A percentile compares a stretch with the other conserved stretches of the same genome.
Conservation (phyloP, 176 grass and related monocot genomes). For the Oryza punctata region DNA sequence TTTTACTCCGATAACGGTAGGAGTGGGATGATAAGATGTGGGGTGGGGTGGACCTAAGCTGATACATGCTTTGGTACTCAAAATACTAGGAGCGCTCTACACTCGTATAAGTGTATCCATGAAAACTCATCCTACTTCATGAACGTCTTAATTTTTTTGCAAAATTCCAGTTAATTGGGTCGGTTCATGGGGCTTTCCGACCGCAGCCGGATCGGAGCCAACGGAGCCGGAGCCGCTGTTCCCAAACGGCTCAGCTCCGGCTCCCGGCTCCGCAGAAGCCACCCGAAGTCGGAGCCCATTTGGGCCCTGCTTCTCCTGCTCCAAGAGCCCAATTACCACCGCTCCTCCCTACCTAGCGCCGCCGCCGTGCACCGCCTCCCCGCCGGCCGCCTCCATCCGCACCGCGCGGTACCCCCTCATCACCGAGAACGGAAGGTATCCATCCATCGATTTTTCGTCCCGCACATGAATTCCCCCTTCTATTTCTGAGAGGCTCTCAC, state of each 20-base stretch:
- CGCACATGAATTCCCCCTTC: neutral
- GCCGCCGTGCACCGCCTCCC: neutral
- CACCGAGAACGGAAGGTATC: neutral
- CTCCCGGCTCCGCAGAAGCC: neutral
- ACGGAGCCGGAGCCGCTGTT: neutral
- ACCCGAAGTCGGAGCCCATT: conserved; percentile 6
- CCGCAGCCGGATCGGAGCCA: neutral
- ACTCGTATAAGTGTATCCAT: no score
- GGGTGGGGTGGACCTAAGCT: no score
- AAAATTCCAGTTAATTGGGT: neutral
- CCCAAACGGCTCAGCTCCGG: neutral
- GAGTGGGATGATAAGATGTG: no score
- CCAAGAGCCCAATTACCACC: neutral
- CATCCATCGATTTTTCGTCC: neutral
- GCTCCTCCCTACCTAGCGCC: conserved; percentile 10
- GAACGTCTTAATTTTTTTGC: no score
- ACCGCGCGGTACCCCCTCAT: neutral
- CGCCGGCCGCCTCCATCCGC: neutral
- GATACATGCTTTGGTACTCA: no score
- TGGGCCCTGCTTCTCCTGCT: neutral
- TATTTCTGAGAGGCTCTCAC: no score
- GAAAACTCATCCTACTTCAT: no score
- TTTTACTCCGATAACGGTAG: no score
- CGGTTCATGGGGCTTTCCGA: neutral
- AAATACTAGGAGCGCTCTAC: no score